Conservation (phyloP, 1,284 basidiomycete species). For the Gymnopus androsaceus region DNA sequence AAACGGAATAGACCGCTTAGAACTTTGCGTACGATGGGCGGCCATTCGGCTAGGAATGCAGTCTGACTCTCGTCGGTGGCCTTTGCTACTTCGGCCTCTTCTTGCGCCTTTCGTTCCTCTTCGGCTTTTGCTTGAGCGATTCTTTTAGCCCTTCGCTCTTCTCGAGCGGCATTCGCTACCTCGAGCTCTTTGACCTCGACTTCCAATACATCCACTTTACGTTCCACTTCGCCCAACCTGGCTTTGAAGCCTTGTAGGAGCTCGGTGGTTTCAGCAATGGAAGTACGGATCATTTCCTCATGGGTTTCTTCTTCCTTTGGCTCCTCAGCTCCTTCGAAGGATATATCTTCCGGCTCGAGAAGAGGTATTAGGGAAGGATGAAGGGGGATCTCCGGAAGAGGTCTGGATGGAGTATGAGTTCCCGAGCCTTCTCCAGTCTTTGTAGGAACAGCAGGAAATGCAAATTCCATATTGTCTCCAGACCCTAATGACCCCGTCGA, state of each 20-base stretch:
- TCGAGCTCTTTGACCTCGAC: not conserved
- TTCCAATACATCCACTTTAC: slow-evolving; percentile 5
- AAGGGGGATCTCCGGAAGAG: slow-evolving; percentile 3
- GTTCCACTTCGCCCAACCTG: slow-evolving; percentile 6
- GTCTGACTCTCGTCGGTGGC: too few relatives aligned
- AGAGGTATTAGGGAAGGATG: slow-evolving; percentile 12
- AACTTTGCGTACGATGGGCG: not conserved
- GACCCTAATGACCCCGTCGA: not conserved
- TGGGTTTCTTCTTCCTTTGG: not conserved
- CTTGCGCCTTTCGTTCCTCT: not conserved
- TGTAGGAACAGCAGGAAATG: not conserved
- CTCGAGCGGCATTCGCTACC: not conserved
- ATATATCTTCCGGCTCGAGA: not conserved
- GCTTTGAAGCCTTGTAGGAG: not conserved
- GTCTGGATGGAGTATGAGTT: slow-evolving; percentile 7
- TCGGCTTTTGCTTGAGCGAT: not conserved
- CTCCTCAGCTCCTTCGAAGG: slow-evolving; percentile 10
- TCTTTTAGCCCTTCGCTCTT: not conserved
- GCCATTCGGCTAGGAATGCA: not conserved
- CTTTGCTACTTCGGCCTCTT: not conserved
- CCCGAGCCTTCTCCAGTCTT: not conserved
- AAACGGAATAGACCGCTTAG: not conserved
- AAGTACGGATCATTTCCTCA: slow-evolving; percentile 3
- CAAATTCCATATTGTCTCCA: not conserved
- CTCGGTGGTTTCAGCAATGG: not conserved